Base-by-base conservation (phyloP, 495 filamentous ascomycete species). In the Lasiosphaeria hispida region DNA sequence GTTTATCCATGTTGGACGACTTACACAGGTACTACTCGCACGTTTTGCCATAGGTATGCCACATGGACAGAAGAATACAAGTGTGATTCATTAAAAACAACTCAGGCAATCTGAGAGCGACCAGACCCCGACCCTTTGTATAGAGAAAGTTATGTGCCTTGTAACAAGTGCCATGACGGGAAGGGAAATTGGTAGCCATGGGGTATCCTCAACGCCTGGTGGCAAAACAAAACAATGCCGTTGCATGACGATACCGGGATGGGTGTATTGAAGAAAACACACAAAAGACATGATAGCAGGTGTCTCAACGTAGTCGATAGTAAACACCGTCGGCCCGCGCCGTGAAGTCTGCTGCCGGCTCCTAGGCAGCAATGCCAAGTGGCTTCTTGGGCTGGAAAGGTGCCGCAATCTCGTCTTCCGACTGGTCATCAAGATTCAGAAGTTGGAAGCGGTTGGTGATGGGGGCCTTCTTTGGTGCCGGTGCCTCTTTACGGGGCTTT, bases 361-460 rank as follows among this genome's bases (percentile, higher is more conserved):
- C 36, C 60, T 68, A 71, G 4, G 59, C 65, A 4, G 63, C 39
- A 19, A 70, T 62, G 10, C 62, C 62, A 6, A 70, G 58, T n/a
- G 58, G 30, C 15, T 61, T 62, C 57, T 70, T 63, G 15, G 69
- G 37, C 52, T 57, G 58, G 43, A 71, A 70, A 7, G 57, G 40
- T 10, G 63, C 19, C 13, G 55, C 38, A 14, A 60, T 60, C 53
- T 71, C 71, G 39, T 71, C 65, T 30, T 72, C 67, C 14, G 65
- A 69, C 8, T 63, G 64, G 13, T 66, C 67, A 39, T 72, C 83
- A 34, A 85, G 65, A 44, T 83, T 80, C 17, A 90, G 75, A 52
- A 87, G 69, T 35, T 83, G 78, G 68, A 88, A 89, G n/a, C 87
- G 84, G 63, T 89, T 90, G 35, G 69, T 58, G 4, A 72, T 62